Evolutionary conservation across 73 alveolate species (phyloP).

Genomic region (Symbiodinium natans): DNA sequence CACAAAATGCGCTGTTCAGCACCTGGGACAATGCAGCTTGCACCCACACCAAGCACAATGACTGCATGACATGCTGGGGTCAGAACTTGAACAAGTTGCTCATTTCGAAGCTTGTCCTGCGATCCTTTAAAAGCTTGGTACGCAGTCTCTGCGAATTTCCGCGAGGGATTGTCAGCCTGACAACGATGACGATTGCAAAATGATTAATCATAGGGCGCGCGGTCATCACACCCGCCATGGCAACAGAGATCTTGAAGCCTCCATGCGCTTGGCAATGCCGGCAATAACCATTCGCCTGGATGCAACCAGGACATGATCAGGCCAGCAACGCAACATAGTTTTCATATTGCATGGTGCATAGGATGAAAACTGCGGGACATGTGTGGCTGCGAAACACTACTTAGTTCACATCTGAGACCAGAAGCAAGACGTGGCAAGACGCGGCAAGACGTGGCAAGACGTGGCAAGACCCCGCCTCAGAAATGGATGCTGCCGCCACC

Average conservation of each 20-base stretch:
- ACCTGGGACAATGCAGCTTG: conserved; percentile 1
- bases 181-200: not conserved
- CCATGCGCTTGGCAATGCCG: conserved; percentile 89
- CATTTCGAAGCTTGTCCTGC: conserved; percentile 77
- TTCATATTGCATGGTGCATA: too few relatives aligned
- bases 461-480: conserved; percentile 34
- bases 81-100: conserved; percentile 51
- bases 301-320: too few relatives aligned
- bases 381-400: not conserved
- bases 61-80: not conserved
- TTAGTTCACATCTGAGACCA: too few relatives aligned
- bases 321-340: too few relatives aligned
- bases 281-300: conserved; percentile 91
- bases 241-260: not conserved
- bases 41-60: not conserved
- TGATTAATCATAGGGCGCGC: too few relatives aligned
- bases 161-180: conserved; percentile 78
- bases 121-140: conserved; percentile 80
- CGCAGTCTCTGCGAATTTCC: conserved; percentile 76
- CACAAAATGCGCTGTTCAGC: conserved; percentile 69
- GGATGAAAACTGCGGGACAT: not conserved
- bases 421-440: too few relatives aligned
- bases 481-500: conserved; percentile 89
- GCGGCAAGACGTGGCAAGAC: too few relatives aligned
- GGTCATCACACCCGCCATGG: too few relatives aligned